phyloP scores from a whole-genome alignment of 2,329 filamentous ascomycete species.

The Nigrograna mackinnonii region DNA sequence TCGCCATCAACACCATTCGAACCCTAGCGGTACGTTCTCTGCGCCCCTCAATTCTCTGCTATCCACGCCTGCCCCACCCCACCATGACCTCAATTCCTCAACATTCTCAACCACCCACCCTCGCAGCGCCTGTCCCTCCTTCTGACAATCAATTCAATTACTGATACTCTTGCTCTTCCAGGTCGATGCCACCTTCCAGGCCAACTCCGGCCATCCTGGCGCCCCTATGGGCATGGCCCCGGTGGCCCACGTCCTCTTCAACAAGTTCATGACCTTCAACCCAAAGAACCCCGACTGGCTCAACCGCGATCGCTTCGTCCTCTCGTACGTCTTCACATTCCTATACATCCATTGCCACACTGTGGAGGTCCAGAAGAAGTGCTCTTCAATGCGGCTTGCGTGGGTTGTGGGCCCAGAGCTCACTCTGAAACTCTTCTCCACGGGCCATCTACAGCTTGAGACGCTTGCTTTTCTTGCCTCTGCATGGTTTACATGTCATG shows the following conservation, averaged over 20 bases:
- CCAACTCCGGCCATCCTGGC: constrained; percentile 98
- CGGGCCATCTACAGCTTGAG: constrained; percentile 12
- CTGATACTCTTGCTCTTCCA: constrained; percentile 48
- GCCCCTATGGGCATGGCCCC: constrained; percentile 98
- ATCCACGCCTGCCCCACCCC: neutral
- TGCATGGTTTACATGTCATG: constrained; percentile 1
- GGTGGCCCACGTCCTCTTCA: constrained; percentile 93
- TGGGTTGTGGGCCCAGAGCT: constrained; percentile 4
- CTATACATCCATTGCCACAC: neutral
- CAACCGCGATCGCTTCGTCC: constrained; percentile 97
- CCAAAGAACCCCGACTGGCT: constrained; percentile 97
- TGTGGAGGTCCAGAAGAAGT: neutral
- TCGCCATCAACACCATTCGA: constrained; percentile 98
- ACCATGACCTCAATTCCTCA: neutral
- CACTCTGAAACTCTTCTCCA: constrained; percentile 21
- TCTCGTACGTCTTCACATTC: constrained; percentile 74
- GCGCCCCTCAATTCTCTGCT: neutral
- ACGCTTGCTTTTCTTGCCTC: constrained; percentile 15
- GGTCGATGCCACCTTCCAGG: constrained; percentile 95
- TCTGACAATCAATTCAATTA: constrained; percentile 34
- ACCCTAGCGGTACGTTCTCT: constrained; percentile 79
- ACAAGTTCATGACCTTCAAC: constrained; percentile 99
- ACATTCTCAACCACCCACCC: neutral
- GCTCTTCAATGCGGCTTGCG: constrained; percentile 5
- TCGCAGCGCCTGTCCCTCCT: neutral